These are phyloP conservation scores for Aspergillus mulundensis DNA, from an alignment of 495 filamentous ascomycete species.

Conservation along the genomic window DNA sequence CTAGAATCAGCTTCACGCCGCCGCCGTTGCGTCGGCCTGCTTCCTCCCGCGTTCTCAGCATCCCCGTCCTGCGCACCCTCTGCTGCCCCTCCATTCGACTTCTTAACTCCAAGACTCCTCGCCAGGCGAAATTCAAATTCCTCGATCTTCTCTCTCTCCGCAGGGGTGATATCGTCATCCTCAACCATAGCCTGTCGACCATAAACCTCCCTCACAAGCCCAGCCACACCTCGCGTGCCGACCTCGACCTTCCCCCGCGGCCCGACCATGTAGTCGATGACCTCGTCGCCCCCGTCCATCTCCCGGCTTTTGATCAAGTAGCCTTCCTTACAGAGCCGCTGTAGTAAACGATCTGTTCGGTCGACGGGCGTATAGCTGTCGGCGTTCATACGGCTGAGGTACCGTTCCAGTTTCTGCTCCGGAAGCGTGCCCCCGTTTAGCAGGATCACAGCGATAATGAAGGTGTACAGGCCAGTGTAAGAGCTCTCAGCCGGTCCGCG, in stretches of 20 bases:
- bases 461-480: conserved; percentile 76
- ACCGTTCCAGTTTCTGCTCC: conserved; percentile 68
- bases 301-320: conserved; percentile 76
- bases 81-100: conserved; percentile 11
- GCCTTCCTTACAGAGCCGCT: conserved; percentile 72
- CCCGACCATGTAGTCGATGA: conserved; percentile 72
- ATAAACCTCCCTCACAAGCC: conserved; percentile 63
- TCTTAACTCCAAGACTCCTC: conserved; percentile 29
- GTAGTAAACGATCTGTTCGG: conserved; percentile 70
- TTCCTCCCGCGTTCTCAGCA: conserved; percentile 14
- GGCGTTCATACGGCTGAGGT: conserved; percentile 71
- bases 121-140: conserved; percentile 30
- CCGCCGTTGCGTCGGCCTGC: conserved; percentile 9
- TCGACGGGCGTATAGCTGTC: conserved; percentile 70
- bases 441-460: conserved; percentile 71
- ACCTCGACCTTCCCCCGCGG: conserved; percentile 86
- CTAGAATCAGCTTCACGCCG: conserved; percentile 26
- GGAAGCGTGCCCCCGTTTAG: conserved; percentile 66
- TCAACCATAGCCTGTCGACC: conserved; percentile 30
- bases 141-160: conserved; percentile 24
- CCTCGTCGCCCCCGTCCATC: conserved; percentile 64
- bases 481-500: conserved; percentile 67
- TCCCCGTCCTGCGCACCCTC: conserved; percentile 13
- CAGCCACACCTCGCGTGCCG: conserved; percentile 63
- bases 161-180: conserved; percentile 43